phyloP scores from a whole-genome alignment of 495 filamentous ascomycete genomes.

The Neurospora sp. region DNA sequence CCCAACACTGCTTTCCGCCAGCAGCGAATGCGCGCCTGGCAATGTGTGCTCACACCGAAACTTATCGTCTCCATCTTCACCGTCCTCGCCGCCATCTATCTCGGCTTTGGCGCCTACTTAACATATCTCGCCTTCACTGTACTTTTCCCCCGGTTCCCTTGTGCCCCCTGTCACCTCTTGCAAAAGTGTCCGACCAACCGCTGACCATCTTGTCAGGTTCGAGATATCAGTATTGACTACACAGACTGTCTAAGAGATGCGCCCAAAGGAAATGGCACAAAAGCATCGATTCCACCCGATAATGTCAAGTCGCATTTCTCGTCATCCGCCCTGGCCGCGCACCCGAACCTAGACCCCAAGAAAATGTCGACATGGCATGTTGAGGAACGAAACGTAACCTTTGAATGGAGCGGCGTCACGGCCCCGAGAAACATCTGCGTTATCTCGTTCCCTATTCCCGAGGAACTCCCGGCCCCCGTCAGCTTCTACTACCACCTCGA shows the following conservation, averaged over 20 bases:
- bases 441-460: constrained; percentile 66
- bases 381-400: constrained; percentile 10
- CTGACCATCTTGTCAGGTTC: constrained; percentile 50
- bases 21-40: constrained; percentile 29
- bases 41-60: constrained; percentile 28
- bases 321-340: constrained; percentile 16
- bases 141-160: neutral
- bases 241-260: constrained; percentile 55
- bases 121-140: constrained; percentile 25
- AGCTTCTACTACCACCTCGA: constrained; percentile 89
- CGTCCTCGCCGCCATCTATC: constrained; percentile 24
- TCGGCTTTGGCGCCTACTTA: constrained; percentile 25
- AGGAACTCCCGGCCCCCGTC: constrained; percentile 67
- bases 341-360: constrained; percentile 16
- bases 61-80: constrained; percentile 29
- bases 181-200: constrained; percentile 15
- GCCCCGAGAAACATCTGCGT: constrained; percentile 39
- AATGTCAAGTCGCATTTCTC: constrained; percentile 60
- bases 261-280: constrained; percentile 21
- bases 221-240: constrained; percentile 87
- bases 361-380: constrained; percentile 21
- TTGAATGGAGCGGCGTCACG: constrained; percentile 12
- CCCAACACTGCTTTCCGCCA: constrained; percentile 28
- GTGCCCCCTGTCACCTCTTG: neutral
- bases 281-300: constrained; percentile 37